phyloP scores from a whole-genome alignment of 768 basidiomycete genomes.

The Psilocybe sp. region DNA sequence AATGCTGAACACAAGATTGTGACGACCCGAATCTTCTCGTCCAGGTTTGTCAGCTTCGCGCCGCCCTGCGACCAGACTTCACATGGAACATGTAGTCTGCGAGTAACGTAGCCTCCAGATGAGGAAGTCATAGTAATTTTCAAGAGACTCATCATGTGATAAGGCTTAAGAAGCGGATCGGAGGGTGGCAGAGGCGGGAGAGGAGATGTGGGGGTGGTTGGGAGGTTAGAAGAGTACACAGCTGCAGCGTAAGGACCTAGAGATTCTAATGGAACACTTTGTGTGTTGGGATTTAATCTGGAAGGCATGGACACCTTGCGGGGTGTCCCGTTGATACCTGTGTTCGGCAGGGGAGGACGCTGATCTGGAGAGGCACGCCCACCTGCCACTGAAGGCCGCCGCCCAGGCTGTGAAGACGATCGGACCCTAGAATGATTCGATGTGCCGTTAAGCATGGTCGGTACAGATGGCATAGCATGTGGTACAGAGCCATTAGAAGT shows the following conservation, averaged over 20 bases:
- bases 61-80: slow-evolving; percentile 93
- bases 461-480: slow-evolving; percentile 29
- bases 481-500: slow-evolving; percentile 40
- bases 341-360: slow-evolving; percentile 49
- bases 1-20: slow-evolving; percentile 75
- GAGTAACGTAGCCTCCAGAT: slow-evolving; percentile 87
- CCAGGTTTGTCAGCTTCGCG: slow-evolving; percentile 75
- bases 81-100: slow-evolving; percentile 80
- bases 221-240: slow-evolving; percentile 49
- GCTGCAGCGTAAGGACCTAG: slow-evolving; percentile 8
- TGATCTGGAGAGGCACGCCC: slow-evolving; percentile 54
- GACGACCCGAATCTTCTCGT: slow-evolving; percentile 85
- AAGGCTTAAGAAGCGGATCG: slow-evolving; percentile 79
- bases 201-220: slow-evolving; percentile 75
- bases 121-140: slow-evolving; percentile 74
- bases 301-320: slow-evolving; percentile 67
- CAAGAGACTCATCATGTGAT: slow-evolving; percentile 85
- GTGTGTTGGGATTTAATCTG: slow-evolving; percentile 49
- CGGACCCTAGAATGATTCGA: slow-evolving; percentile 44
- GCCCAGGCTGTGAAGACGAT: slow-evolving; percentile 76
- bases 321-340: slow-evolving; percentile 33
- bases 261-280: slow-evolving; percentile 34
- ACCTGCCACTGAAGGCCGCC: slow-evolving; percentile 58
- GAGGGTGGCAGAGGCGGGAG: slow-evolving; percentile 70
- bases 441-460: slow-evolving; percentile 40